These are phyloP conservation scores for Pseudonectria foliicola DNA, from an alignment of 2,329 filamentous ascomycete species.

Conservation along the genomic window DNA sequence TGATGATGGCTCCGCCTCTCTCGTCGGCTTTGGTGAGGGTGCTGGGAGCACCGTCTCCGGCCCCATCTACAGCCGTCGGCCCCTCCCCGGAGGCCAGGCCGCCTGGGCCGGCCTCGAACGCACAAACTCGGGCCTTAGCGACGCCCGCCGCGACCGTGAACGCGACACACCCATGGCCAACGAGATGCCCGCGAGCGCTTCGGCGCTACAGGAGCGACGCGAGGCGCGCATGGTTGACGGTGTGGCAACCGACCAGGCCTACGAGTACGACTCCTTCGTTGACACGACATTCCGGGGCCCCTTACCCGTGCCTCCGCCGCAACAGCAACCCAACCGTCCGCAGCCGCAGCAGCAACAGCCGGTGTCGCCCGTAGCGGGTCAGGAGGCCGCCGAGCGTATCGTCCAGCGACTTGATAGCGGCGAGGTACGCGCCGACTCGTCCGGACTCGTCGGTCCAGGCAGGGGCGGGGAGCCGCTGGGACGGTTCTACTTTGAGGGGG, in stretches of 20 bases:
- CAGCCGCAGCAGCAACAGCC: conserved; percentile 19
- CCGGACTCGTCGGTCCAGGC: conserved; percentile 37
- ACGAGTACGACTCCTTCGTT: conserved; percentile 48
- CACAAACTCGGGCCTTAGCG: conserved; percentile 45
- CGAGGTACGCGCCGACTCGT: conserved; percentile 32
- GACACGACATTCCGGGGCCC: conserved; percentile 58
- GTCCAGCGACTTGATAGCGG: conserved; percentile 50
- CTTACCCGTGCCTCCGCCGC: conserved; percentile 31
- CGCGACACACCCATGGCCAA: conserved; percentile 26
- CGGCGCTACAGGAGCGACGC: conserved; percentile 43
- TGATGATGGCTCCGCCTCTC: conserved; percentile 73
- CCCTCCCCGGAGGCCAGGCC: conserved; percentile 33
- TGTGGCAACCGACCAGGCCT: conserved; percentile 49
- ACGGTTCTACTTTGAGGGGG: conserved; percentile 54
- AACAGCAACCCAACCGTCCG: conserved; percentile 12
- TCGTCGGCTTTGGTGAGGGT: conserved; percentile 90
- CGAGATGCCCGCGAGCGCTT: conserved; percentile 39
- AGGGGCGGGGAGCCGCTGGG: conserved; percentile 42
- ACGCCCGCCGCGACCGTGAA: conserved; percentile 32
- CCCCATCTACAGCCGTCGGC: conserved; percentile 57
- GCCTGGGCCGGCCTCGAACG: conserved; percentile 40
- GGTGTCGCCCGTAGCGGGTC: conserved; percentile 16
- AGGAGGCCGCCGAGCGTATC: conserved; percentile 58
- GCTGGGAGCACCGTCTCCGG: conserved; percentile 79
- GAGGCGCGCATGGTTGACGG: conserved; percentile 63